Conservation (phyloP, 164 flowering plant species). For the Santalum album region DNA sequence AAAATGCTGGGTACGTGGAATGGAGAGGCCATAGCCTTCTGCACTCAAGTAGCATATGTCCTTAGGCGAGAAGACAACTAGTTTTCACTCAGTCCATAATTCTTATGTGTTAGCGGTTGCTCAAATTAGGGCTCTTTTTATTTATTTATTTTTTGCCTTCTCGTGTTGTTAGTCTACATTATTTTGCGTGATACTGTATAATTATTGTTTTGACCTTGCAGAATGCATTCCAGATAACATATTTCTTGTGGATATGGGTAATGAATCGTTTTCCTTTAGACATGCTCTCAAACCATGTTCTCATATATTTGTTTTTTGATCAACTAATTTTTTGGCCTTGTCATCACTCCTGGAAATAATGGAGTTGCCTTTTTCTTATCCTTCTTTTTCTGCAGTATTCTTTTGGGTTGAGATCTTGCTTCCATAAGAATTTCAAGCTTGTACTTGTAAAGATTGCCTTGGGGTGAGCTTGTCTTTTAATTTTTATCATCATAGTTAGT, state of each 20-base stretch:
- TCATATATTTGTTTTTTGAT: neutral
- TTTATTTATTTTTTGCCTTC: too few relatives aligned
- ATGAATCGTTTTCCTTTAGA: neutral
- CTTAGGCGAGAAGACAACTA: too few relatives aligned
- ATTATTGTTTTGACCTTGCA: neutral
- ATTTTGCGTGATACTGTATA: too few relatives aligned
- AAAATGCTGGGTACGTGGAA: too few relatives aligned
- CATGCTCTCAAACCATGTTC: too few relatives aligned
- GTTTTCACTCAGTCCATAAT: too few relatives aligned
- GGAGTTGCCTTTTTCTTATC: too few relatives aligned
- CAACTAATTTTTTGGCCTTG: neutral
- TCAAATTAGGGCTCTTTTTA: too few relatives aligned
- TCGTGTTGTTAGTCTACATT: too few relatives aligned
- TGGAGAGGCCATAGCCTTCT: too few relatives aligned
- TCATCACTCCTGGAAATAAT: neutral
- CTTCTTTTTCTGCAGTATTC: slow-evolving; percentile 1
- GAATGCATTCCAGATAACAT: slow-evolving; percentile 7
- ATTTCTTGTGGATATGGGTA: slow-evolving; percentile 9
- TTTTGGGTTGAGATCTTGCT: slow-evolving; percentile 2
- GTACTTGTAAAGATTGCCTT: neutral
- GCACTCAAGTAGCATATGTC: too few relatives aligned
- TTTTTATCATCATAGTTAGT: neutral
- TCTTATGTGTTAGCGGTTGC: too few relatives aligned
- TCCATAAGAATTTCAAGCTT: neutral
- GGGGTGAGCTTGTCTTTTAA: neutral